Evolutionary conservation across 257 asterid species (phyloP).

Genomic region (Solanum rostratum): DNA sequence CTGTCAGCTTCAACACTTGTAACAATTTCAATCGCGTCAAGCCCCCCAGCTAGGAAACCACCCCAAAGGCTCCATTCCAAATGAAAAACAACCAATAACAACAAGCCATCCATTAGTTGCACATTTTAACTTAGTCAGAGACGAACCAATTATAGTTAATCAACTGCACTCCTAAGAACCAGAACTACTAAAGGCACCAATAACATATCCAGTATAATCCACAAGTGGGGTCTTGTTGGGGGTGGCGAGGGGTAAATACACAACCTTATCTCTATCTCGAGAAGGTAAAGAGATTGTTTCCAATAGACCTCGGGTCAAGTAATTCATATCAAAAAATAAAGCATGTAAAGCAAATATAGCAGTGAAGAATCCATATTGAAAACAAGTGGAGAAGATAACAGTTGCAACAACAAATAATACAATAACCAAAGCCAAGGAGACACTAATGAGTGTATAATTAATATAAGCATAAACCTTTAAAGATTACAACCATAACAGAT

Average conservation of each 20-base stretch:
- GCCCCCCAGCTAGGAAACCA: neutral
- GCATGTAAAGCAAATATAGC: neutral
- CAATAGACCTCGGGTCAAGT: neutral
- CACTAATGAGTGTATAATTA: neutral
- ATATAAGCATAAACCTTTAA: neutral
- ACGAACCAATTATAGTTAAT: neutral
- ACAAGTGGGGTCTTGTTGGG: rapidly evolving
- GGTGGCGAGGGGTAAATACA: neutral
- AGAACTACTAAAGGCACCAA: neutral
- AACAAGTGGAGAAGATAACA: neutral
- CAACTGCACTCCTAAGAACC: neutral
- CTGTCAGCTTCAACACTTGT: neutral
- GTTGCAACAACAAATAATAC: neutral
- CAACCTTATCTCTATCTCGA: neutral
- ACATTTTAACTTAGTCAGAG: neutral
- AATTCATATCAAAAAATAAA: neutral
- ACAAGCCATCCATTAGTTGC: neutral
- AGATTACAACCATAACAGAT: neutral
- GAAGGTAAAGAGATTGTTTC: neutral
- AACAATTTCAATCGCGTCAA: neutral
- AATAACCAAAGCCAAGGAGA: neutral
- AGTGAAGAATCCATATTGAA: neutral
- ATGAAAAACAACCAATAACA: neutral
- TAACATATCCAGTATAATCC: neutral
- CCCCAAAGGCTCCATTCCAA: neutral